Evolutionary conservation across 768 basidiomycete genomes (phyloP).

Genomic region (Phylloporus sp.): DNA sequence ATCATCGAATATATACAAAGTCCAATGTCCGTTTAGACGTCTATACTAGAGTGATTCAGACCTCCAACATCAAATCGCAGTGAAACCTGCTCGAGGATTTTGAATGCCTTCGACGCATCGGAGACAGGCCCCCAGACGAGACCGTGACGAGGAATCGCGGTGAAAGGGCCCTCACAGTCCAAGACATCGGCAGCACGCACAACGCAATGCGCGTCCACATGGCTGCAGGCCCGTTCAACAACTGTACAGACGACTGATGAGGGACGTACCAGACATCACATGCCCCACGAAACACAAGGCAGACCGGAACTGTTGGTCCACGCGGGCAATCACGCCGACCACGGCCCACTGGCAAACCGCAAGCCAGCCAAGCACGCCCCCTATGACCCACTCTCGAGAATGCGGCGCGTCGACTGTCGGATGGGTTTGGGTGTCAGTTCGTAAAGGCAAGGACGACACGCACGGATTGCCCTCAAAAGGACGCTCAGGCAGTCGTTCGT

Average conservation of each 20-base stretch:
- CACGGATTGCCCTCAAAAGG: slow-evolving; percentile 14
- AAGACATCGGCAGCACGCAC: background rate
- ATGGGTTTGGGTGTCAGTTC: background rate
- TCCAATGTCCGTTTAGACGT: no score
- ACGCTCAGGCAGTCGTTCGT: background rate
- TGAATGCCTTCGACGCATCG: background rate
- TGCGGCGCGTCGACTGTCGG: slow-evolving; percentile 17
- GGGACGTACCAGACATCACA: slow-evolving; percentile 1
- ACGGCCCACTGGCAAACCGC: slow-evolving; percentile 7
- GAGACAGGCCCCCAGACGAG: background rate
- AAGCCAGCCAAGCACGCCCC: slow-evolving; percentile 6
- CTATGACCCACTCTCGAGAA: slow-evolving; percentile 13
- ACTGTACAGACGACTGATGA: no score
- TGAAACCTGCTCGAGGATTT: slow-evolving; percentile 12
- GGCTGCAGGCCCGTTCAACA: background rate
- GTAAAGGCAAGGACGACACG: background rate
- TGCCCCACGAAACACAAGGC: background rate
- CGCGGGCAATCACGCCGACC: background rate
- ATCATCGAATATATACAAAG: no score
- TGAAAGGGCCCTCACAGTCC: background rate
- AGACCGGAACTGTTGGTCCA: background rate
- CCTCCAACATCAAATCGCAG: slow-evolving; percentile 4
- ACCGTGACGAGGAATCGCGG: background rate
- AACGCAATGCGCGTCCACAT: background rate
- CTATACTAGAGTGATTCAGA: no score